Evolutionary conservation across 208 protist genomes (phyloP), one percentile per base, ranked within the genome.

Genomic region (Crithidia acanthocephali): DNA sequence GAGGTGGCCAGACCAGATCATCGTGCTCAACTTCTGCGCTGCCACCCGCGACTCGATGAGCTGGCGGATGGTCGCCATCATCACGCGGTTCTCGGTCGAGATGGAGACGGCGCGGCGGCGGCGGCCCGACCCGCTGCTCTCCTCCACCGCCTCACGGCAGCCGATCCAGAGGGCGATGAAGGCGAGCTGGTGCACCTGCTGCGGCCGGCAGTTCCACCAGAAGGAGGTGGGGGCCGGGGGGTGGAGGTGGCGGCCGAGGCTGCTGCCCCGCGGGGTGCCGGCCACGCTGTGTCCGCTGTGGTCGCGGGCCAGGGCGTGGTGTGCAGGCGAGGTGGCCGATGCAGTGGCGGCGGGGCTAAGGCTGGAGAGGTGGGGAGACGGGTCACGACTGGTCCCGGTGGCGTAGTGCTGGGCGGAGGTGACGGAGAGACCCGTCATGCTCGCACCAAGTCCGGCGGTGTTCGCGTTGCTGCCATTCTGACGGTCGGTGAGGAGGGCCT

Each of bases 161-260:
- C 68, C 81, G 15, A 85, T 71, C 89, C 89, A 94, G 44, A 68
- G 55, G 27, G 80, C 84, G 33, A 74, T 44, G 72, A 92, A 91
- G 52, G 85, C 79, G 27, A 92, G 69, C 42, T 58, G 73, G 56
- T 90, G 84, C 30, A 81, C 76, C n/a, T 94, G 84, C 75, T 94
- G 89, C 56, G 84, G 75, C 0, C 78, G 60, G 71, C 77, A 87
- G 50, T 74, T 67, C 28, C 90, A 68, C 74, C 86, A 85, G 74
- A 91, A 89, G 18, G 78, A 81, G 16, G 35, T 58, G 40, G 62
- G 61, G 30, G 66, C 20, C 16, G 67, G 56, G 20, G 53, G 58
- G 63, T 74, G 63, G 16, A 56, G 52, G 25, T 64, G 63, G 27
- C 58, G 51, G 42, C 58, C 62, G 16, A 55, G 33, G 70, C 68